Conservation (phyloP, 1,284 basidiomycete species). For the Fomitopsis pinicola region DNA sequence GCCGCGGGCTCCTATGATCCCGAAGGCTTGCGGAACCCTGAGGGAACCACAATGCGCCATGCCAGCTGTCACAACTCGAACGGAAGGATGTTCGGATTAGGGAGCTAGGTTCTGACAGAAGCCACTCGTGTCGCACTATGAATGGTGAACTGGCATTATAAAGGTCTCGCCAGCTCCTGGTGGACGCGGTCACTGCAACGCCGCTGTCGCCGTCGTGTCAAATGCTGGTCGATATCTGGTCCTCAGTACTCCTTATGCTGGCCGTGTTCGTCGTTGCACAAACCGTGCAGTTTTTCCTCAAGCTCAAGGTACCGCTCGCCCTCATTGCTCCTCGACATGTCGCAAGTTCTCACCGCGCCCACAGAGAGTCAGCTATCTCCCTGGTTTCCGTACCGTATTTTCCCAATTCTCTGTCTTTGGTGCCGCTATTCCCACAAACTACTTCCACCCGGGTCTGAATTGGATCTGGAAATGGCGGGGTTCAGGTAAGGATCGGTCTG, state of each 20-base stretch:
- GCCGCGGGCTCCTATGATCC: not conserved
- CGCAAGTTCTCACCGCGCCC: not conserved
- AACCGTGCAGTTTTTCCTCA: not conserved
- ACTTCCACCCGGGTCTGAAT: conserved; percentile 6
- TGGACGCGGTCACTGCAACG: not conserved
- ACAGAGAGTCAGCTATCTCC: conserved; percentile 5
- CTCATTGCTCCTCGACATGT: not conserved
- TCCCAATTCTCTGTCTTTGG: conserved; percentile 2
- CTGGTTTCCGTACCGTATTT: conserved; percentile 1
- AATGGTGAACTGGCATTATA: not conserved
- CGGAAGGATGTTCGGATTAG: not conserved
- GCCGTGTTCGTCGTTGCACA: not conserved
- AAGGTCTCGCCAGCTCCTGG: not conserved
- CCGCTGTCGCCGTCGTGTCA: not conserved
- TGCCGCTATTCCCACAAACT: not conserved
- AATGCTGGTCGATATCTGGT: not conserved
- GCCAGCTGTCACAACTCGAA: not conserved
- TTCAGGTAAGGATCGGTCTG: not conserved
- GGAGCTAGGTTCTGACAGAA: not conserved
- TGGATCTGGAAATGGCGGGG: conserved; percentile 9
- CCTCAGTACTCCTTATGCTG: not conserved
- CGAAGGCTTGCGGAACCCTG: not conserved
- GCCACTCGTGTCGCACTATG: not conserved
- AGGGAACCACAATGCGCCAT: not conserved
- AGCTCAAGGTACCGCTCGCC: not conserved